These are phyloP conservation scores for Aspergillus sp. DNA, from an alignment of 2,329 filamentous ascomycete genomes.

Conservation along the genomic window DNA sequence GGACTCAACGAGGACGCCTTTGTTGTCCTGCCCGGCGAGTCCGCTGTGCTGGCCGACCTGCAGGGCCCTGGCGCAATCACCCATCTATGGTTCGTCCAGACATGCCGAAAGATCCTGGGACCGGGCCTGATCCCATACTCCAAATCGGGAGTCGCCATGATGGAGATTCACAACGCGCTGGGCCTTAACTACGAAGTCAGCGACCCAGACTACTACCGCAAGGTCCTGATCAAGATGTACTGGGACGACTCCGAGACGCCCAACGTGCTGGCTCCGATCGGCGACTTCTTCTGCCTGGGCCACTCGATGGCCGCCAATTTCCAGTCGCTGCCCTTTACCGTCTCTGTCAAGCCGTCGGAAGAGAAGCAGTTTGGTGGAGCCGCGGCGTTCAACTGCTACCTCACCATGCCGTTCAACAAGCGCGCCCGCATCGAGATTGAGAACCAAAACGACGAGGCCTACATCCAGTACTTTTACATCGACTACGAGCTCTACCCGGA, in stretches of 20 bases:
- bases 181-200: conserved; percentile 39
- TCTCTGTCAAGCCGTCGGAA: conserved; percentile 38
- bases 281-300: conserved; percentile 40
- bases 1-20: conserved; percentile 40
- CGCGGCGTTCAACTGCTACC: conserved; percentile 41
- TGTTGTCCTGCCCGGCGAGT: conserved; percentile 37
- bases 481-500: conserved; percentile 39
- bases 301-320: conserved; percentile 41
- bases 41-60: conserved; percentile 34
- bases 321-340: conserved; percentile 41
- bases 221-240: conserved; percentile 43
- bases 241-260: conserved; percentile 40
- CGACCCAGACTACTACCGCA: conserved; percentile 44
- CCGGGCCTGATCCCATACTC: conserved; percentile 40
- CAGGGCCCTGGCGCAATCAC: conserved; percentile 41
- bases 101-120: conserved; percentile 39
- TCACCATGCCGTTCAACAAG: conserved; percentile 38
- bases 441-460: conserved; percentile 39
- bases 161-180: conserved; percentile 38
- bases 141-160: conserved; percentile 42
- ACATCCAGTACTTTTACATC: conserved; percentile 44
- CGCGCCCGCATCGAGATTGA: conserved; percentile 42
- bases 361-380: conserved; percentile 42
- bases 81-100: conserved; percentile 31
- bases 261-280: conserved; percentile 37